Percentiles rank a stretch among this genome's conserved stretches.
Evolutionary conservation across 345 rosid species (phyloP).

Genomic region (Gossypium rotundifolium): DNA sequence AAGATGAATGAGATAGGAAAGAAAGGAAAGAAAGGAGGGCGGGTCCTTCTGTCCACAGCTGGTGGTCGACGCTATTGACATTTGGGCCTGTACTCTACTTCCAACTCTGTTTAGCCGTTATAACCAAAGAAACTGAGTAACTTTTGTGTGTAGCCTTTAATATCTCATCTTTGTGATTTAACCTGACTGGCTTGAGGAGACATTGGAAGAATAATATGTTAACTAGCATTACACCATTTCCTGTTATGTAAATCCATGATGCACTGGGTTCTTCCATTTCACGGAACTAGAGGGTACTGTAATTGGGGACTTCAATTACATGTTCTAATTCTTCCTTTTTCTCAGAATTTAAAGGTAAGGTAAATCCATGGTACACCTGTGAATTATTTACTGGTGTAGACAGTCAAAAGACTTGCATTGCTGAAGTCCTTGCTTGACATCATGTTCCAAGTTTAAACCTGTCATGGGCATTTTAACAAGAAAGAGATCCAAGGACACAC

Average conservation of each 20-base stretch:
- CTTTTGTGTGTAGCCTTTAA: not conserved
- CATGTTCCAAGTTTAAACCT: too few species aligned
- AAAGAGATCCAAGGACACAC: too few species aligned
- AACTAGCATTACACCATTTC: not conserved
- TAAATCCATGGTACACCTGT: too few species aligned
- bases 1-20: slow-evolving; percentile 50
- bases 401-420: too few species aligned
- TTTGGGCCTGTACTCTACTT: not conserved
- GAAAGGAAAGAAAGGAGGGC: slow-evolving; percentile 71
- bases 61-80: slow-evolving; percentile 72
- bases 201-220: not conserved
- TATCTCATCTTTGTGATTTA: not conserved
- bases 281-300: too few species aligned
- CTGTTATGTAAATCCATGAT: not conserved
- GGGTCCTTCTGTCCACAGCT: slow-evolving; percentile 78
- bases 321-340: too few species aligned
- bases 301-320: too few species aligned
- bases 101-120: not conserved
- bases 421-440: too few species aligned
- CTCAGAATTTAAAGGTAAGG: too few species aligned
- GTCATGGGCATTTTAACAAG: too few species aligned
- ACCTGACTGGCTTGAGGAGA: not conserved
- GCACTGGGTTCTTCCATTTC: not conserved
- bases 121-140: not conserved
- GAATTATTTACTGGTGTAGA: too few species aligned